Percentiles rank a stretch among this genome's conserved stretches.
Conservation (phyloP, 495 filamentous ascomycete species). For the Penicillium mononematosum region DNA sequence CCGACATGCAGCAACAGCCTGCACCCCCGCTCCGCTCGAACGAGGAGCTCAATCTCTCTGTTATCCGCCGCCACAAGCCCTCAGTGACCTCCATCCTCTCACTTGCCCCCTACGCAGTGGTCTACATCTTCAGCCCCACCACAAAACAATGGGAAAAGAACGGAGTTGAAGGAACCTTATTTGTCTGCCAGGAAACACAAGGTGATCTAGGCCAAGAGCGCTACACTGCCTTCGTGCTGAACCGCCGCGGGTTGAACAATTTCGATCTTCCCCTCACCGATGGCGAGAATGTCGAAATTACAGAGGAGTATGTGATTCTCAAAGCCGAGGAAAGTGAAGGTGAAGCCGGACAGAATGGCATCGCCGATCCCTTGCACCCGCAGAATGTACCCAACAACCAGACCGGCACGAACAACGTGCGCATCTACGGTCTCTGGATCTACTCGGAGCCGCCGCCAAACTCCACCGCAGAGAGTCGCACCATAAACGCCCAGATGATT, state of each 20-base stretch:
- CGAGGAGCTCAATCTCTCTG: constrained; percentile 76
- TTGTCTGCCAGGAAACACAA: constrained; percentile 65
- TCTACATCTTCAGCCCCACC: constrained; percentile 69
- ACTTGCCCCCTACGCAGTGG: constrained; percentile 73
- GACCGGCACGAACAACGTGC: constrained; percentile 21
- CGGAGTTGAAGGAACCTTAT: constrained; percentile 76
- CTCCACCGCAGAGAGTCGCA: constrained; percentile 52
- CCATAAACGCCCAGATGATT: constrained; percentile 52
- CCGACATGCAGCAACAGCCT: constrained; percentile 39
- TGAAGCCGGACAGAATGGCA: constrained; percentile 14
- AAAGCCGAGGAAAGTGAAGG: constrained; percentile 37
- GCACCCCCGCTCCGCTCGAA: constrained; percentile 60
- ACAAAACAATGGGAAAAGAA: constrained; percentile 71
- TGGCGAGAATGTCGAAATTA: constrained; percentile 57
- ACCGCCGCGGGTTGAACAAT: constrained; percentile 59
- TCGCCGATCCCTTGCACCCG: constrained; percentile 21
- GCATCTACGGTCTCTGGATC: constrained; percentile 63
- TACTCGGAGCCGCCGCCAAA: constrained; percentile 56
- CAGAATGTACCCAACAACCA: constrained; percentile 14
- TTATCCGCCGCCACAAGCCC: constrained; percentile 73
- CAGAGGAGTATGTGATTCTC: constrained; percentile 60
- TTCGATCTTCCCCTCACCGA: constrained; percentile 53
- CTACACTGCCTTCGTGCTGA: constrained; percentile 61
- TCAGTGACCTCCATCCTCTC: constrained; percentile 63
- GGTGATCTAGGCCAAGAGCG: constrained; percentile 46